Evolutionary conservation across 352 stramenopile genomes (phyloP).

Genomic region (Phytophthora europaea): DNA sequence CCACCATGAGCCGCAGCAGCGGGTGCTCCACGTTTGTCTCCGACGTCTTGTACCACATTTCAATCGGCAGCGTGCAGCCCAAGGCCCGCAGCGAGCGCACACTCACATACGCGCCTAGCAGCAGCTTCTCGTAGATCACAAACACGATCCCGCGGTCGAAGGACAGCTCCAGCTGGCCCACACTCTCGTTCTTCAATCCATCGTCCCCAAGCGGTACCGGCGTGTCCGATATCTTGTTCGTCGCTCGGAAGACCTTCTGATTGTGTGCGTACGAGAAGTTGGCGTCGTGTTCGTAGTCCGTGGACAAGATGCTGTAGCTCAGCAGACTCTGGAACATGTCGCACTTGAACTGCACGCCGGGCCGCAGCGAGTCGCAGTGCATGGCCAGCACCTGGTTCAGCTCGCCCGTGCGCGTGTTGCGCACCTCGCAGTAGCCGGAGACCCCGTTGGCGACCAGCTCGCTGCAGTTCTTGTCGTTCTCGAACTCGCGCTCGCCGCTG

Average conservation of each 20-base stretch:
- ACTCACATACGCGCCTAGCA: constrained; percentile 67
- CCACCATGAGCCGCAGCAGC: constrained; percentile 50
- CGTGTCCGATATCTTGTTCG: constrained; percentile 41
- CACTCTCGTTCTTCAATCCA: constrained; percentile 38
- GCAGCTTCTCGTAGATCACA: constrained; percentile 69
- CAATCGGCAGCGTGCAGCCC: constrained; percentile 61
- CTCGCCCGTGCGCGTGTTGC: constrained; percentile 48
- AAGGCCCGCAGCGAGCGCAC: constrained; percentile 59
- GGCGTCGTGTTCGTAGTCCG: constrained; percentile 62
- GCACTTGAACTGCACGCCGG: constrained; percentile 60
- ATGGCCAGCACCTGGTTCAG: constrained; percentile 62
- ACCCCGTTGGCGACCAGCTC: constrained; percentile 46
- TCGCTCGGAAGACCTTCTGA: constrained; percentile 34
- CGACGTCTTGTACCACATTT: constrained; percentile 62
- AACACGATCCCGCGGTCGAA: constrained; percentile 66
- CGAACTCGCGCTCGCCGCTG: constrained; percentile 39
- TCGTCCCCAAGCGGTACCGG: constrained; percentile 36
- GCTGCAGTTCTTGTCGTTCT: constrained; percentile 56
- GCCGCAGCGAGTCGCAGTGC: constrained; percentile 69
- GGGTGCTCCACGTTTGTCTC: constrained; percentile 50
- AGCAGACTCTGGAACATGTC: constrained; percentile 67
- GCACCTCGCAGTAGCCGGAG: constrained; percentile 71
- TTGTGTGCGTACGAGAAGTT: constrained; percentile 47
- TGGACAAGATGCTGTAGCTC: constrained; percentile 60
- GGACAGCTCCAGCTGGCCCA: constrained; percentile 38